phyloP scores from a whole-genome alignment of 2,329 filamentous ascomycete genomes.

The Colletotrichum lentis region DNA sequence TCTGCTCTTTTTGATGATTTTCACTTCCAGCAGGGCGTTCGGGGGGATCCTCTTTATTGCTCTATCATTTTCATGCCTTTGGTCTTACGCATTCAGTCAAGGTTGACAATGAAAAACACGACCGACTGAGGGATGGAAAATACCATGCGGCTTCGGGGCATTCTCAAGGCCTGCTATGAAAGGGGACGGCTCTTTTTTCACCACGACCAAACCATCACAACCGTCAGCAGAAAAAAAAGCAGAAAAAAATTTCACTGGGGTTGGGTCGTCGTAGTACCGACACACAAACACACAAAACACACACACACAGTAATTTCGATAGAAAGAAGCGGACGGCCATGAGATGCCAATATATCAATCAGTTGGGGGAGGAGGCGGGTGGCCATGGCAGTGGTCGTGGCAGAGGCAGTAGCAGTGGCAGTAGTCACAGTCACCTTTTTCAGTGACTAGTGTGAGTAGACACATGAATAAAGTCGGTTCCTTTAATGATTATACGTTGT shows the following conservation, averaged over 20 bases:
- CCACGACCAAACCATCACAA: slow-evolving; percentile 21
- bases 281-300: slow-evolving; percentile 14
- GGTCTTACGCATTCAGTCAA: slow-evolving; percentile 30
- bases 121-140: slow-evolving; percentile 36
- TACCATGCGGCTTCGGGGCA: slow-evolving; percentile 34
- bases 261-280: slow-evolving; percentile 35
- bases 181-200: slow-evolving; percentile 22
- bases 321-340: slow-evolving; percentile 16
- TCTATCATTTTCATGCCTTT: slow-evolving; percentile 5
- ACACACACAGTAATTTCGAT: slow-evolving; percentile 34
- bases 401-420: too few species aligned
- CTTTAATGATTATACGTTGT: background rate
- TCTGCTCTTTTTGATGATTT: slow-evolving; percentile 35
- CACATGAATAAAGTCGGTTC: background rate
- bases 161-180: slow-evolving; percentile 34
- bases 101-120: slow-evolving; percentile 35
- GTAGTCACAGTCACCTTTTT: background rate
- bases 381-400: too few species aligned
- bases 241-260: slow-evolving; percentile 14
- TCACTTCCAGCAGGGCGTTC: slow-evolving; percentile 35
- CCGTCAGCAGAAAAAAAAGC: slow-evolving; percentile 13
- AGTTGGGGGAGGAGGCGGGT: too few species aligned
- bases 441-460: too few species aligned
- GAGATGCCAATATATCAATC: slow-evolving; percentile 22
- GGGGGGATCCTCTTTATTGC: slow-evolving; percentile 24